These are phyloP conservation scores for Microbotryomycetes sp. DNA, from an alignment of 1,284 basidiomycete species.

Conservation along the genomic window DNA sequence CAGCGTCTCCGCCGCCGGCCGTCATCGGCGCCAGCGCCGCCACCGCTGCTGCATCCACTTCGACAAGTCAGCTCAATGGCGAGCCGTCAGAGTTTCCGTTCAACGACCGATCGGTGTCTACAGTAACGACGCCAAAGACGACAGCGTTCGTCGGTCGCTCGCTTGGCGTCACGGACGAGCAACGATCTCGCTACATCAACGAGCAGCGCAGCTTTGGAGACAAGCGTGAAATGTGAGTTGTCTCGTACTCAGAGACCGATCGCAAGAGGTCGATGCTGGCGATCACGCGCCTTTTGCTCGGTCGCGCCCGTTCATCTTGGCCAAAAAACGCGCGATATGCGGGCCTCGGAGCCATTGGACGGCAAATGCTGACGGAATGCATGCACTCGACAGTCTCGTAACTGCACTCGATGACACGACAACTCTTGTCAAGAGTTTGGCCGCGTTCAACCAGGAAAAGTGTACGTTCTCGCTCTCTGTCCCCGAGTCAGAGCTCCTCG, in stretches of 20 bases:
- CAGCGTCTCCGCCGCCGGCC: background rate
- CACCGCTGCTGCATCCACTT: no score
- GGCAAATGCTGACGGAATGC: no score
- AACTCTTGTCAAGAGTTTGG: constrained; percentile 24
- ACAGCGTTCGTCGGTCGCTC: background rate
- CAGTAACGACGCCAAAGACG: background rate
- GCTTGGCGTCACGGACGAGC: background rate
- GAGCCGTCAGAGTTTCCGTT: background rate
- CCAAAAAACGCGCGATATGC: no score
- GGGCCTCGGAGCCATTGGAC: no score
- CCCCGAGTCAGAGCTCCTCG: background rate
- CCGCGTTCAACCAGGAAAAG: constrained; percentile 30
- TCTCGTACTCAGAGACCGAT: background rate
- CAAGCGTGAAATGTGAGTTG: constrained; percentile 33
- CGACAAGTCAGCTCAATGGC: no score
- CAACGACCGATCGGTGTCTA: background rate
- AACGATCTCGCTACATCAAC: background rate
- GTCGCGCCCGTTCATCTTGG: no score
- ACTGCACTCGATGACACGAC: constrained; percentile 27
- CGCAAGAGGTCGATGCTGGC: background rate
- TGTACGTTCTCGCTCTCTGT: constrained; percentile 11
- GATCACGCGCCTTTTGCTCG: background rate
- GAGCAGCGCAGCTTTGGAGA: constrained; percentile 28
- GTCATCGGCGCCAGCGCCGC: background rate
- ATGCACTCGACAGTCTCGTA: constrained; percentile 32